Evolutionary conservation across 1,284 basidiomycete species (phyloP).

Genomic region (Austroboletus niveus): DNA sequence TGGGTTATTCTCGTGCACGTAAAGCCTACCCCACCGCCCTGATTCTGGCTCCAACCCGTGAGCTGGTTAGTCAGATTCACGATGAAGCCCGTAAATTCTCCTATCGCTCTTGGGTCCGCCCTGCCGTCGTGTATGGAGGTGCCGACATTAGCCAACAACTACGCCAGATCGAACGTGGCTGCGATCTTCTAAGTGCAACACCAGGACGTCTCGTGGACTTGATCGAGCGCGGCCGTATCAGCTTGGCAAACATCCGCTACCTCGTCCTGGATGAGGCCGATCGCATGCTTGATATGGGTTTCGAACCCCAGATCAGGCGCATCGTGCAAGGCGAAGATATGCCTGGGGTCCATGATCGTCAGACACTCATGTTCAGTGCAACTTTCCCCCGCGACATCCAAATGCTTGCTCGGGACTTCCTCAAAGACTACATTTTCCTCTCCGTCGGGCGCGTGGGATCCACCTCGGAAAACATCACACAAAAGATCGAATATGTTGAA

Average conservation of each 20-base stretch:
- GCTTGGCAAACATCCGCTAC: slow-evolving; percentile 94
- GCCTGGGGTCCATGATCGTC: slow-evolving; percentile 89
- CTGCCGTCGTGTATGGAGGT: slow-evolving; percentile 98
- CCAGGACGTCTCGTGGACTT: slow-evolving; percentile 98
- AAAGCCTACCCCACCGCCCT: slow-evolving; percentile 97
- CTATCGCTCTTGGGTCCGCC: slow-evolving; percentile 98
- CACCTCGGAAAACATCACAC: slow-evolving; percentile 99
- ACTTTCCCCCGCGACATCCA: slow-evolving; percentile 99
- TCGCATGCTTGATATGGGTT: slow-evolving; percentile 99
- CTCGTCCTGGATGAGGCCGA: slow-evolving; percentile 99
- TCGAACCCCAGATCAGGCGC: slow-evolving; percentile 98
- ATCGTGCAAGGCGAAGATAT: slow-evolving; percentile 99
- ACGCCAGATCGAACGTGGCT: slow-evolving; percentile 93
- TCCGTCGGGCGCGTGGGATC: slow-evolving; percentile 98
- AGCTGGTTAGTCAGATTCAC: slow-evolving; percentile 98
- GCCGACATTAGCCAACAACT: slow-evolving; percentile 97
- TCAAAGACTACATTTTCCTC: slow-evolving; percentile 97
- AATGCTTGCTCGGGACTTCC: slow-evolving; percentile 92
- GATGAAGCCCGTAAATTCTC: slow-evolving; percentile 99
- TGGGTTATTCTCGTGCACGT: slow-evolving; percentile 66
- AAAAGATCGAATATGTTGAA: slow-evolving; percentile 98
- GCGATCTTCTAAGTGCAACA: slow-evolving; percentile 96
- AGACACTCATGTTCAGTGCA: slow-evolving; percentile 99
- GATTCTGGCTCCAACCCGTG: slow-evolving; percentile 96
- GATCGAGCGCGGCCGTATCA: slow-evolving; percentile 97